phyloP scores from a whole-genome alignment of 306 rosid genomes.

The Fragaria nilgerrensis region DNA sequence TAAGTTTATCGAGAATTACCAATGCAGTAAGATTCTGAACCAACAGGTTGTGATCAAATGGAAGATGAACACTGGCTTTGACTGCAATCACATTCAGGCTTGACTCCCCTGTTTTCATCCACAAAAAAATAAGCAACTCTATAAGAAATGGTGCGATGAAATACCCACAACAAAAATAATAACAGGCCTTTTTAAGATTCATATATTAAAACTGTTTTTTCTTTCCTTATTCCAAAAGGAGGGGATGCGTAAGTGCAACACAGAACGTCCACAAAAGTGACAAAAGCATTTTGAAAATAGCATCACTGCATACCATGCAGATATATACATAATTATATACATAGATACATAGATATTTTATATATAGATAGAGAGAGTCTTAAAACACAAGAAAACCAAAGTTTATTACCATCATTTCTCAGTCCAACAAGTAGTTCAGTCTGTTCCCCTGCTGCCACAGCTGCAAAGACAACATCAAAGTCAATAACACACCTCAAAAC shows the following conservation, averaged over 20 bases:
- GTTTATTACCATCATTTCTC: constrained; percentile 74
- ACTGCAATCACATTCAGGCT: constrained; percentile 72
- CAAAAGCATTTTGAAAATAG: background rate
- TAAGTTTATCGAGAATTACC: constrained; percentile 40
- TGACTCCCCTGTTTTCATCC: constrained; percentile 61
- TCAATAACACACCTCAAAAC: background rate
- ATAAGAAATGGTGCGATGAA: background rate
- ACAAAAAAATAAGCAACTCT: constrained; percentile 35
- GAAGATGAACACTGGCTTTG: constrained; percentile 84
- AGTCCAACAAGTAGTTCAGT: constrained; percentile 76
- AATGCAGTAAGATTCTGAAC: constrained; percentile 89
- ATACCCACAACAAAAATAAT: constrained; percentile 8
- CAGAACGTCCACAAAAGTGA: background rate
- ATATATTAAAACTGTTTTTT: background rate
- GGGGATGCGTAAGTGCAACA: background rate
- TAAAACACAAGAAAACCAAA: background rate
- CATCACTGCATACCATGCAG: constrained; percentile 7
- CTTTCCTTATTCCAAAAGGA: background rate
- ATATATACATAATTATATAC: background rate
- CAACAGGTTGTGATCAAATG: constrained; percentile 62
- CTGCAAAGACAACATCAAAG: constrained; percentile 47
- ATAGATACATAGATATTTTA: background rate
- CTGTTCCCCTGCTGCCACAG: constrained; percentile 83
- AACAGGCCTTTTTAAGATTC: background rate
- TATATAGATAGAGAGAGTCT: background rate